Percentiles rank a stretch among this genome's conserved stretches.
Evolutionary conservation across 2,329 filamentous ascomycete genomes (phyloP).

Genomic region (Phoma herbarum): DNA sequence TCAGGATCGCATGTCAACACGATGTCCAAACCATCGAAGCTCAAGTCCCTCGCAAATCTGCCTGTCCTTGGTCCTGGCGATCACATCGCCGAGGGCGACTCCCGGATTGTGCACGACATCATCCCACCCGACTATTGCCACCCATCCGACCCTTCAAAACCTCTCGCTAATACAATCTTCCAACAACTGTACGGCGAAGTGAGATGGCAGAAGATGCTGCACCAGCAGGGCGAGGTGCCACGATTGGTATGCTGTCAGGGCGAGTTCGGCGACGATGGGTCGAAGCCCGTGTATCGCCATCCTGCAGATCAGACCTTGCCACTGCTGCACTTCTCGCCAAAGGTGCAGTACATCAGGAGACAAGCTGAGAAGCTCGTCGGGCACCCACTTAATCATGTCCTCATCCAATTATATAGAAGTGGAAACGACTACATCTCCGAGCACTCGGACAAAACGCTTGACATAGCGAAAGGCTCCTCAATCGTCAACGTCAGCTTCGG

Average conservation of each 20-base stretch:
- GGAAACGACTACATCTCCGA: slow-evolving; percentile 94
- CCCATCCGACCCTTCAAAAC: slow-evolving; percentile 39
- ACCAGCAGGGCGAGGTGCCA: slow-evolving; percentile 90
- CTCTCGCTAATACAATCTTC: slow-evolving; percentile 70
- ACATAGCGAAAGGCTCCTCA: slow-evolving; percentile 80
- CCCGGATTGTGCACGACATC: slow-evolving; percentile 74
- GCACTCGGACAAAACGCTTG: slow-evolving; percentile 95
- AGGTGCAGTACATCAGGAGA: slow-evolving; percentile 72
- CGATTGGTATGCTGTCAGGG: slow-evolving; percentile 92
- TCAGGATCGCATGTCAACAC: not conserved
- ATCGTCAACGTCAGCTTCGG: slow-evolving; percentile 97
- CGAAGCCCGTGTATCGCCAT: slow-evolving; percentile 91
- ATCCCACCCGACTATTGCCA: slow-evolving; percentile 59
- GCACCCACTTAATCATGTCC: slow-evolving; percentile 85
- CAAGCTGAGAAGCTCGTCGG: slow-evolving; percentile 76
- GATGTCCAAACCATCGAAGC: slow-evolving; percentile 39
- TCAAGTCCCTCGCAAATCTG: slow-evolving; percentile 51
- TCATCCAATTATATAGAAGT: slow-evolving; percentile 92
- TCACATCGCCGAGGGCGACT: slow-evolving; percentile 81
- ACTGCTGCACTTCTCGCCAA: slow-evolving; percentile 76
- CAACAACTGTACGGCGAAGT: slow-evolving; percentile 76
- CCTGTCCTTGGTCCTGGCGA: slow-evolving; percentile 59
- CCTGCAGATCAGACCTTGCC: slow-evolving; percentile 88
- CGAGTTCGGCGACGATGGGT: slow-evolving; percentile 71
- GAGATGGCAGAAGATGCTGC: slow-evolving; percentile 89